These are phyloP conservation scores for Eucalyptus pauciflora DNA, from an alignment of 345 rosid genomes.

Conservation along the genomic window DNA sequence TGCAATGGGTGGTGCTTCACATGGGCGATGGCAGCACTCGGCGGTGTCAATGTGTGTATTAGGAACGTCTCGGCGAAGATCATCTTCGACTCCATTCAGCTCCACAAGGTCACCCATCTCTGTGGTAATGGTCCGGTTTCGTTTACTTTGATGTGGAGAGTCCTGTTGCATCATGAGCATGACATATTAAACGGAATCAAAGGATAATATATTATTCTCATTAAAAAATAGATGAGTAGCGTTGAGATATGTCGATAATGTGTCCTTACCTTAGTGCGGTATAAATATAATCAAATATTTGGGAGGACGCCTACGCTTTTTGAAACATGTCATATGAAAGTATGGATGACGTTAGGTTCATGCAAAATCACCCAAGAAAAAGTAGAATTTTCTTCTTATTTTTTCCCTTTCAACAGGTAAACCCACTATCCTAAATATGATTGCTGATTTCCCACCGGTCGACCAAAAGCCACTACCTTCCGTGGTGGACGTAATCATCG, in stretches of 20 bases:
- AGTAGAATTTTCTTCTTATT: neutral
- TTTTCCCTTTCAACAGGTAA: neutral
- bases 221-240: neutral
- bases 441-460: conserved; percentile 1
- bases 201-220: neutral
- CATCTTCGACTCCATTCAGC: conserved; percentile 20
- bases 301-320: neutral
- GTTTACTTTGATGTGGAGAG: neutral
- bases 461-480: neutral
- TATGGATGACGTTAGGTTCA: neutral
- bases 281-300: neutral
- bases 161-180: neutral
- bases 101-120: conserved; percentile 27
- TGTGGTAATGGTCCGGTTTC: conserved; percentile 7
- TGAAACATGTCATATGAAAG: neutral
- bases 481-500: conserved; percentile 19
- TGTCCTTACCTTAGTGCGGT: neutral
- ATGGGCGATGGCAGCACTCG: conserved; percentile 52
- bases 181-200: neutral
- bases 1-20: conserved; percentile 64
- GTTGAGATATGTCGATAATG: neutral
- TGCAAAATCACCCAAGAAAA: neutral
- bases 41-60: conserved; percentile 37
- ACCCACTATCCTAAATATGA: conserved; percentile 23
- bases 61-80: conserved; percentile 12